Evolutionary conservation across 148 eudicot genomes (phyloP), one percentile per base, ranked within the genome.

Genomic region (Rhododendron kiyosumense): DNA sequence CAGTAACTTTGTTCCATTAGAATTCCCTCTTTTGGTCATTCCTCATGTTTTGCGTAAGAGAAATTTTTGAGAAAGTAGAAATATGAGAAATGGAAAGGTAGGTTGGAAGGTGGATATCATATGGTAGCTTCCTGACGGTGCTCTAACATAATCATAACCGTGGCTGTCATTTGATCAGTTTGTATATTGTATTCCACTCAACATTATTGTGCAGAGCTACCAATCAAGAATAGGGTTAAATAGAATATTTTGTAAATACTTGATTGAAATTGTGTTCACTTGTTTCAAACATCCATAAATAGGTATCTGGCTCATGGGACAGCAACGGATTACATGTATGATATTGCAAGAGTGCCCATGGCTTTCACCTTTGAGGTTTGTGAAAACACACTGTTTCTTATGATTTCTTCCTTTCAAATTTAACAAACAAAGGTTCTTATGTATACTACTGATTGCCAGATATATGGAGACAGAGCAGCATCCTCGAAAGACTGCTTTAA

Each of bases 271-370:
- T 71, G 5, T 79, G 43, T 79, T 38, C 61, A 46, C 69, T 18
- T 57, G 30, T 83, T 45, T 78, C 32, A 46, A 81, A 48, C 81
- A 3, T 74, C 46, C 80, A 30, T n/a, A 54, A 57, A 79, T 54
- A 96, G 99, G 92, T 96, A 96, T 90, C 90, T 96, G 81, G 99
- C 99, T 24, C 99, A 96, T 86, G 99, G 99, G 78, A 96, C 99
- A 48, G 97, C 99, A 3, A 96, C 99, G 17, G 99, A 96, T 87
- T 96, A 92, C 86, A 93, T 96, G 93, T 96, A 91, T 89, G 98
- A 95, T 51, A 85, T 96, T 85, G 97, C 96, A 65, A 93, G 94
- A 89, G 98, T 96, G 85, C 98, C 99, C 86, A 90, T 96, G 99
- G 92, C 98, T 87, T 96, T 95, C 94, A 96, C 99, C 59, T 96